A percentile compares a stretch with the other conserved stretches of the same genome.
Evolutionary conservation across 163 green algal genomes (phyloP).

Genomic region (Scenedesmus sp.): DNA sequence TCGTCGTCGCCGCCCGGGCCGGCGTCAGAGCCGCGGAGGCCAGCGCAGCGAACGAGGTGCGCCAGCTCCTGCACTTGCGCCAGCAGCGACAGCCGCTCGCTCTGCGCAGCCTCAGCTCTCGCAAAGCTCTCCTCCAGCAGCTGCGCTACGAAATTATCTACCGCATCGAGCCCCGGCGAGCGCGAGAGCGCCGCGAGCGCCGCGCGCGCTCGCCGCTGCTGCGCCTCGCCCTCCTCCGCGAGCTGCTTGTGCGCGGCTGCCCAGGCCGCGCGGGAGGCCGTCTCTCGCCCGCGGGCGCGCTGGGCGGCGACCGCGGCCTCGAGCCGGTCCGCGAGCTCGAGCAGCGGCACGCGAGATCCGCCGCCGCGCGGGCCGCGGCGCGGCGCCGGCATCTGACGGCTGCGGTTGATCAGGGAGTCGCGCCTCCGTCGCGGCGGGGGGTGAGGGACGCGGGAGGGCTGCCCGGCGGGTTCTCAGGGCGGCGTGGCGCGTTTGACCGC

Average conservation of each 20-base stretch:
- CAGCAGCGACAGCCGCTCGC: slow-evolving; percentile 26
- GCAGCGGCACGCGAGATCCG: no score
- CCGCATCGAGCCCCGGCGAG: background rate
- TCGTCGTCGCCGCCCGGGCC: slow-evolving; percentile 5
- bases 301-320: no score
- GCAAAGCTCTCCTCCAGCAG: background rate
- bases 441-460: no score
- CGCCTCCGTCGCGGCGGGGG: no score
- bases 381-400: no score
- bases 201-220: background rate
- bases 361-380: no score
- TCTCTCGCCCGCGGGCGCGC: no score
- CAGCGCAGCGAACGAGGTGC: slow-evolving; percentile 11
- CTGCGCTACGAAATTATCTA: no score
- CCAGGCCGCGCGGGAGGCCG: no score
- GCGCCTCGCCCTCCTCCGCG: slow-evolving; percentile 5
- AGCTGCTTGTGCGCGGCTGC: background rate
- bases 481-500: background rate
- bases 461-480: no score
- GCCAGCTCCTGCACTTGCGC: slow-evolving; percentile 35
- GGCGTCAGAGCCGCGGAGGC: background rate
- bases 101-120: slow-evolving; percentile 4
- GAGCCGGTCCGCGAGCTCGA: no score
- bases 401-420: no score
- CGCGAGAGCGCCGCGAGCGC: background rate